phyloP scores from a whole-genome alignment of 1,284 basidiomycete genomes.

The Pterulicium gracile region DNA sequence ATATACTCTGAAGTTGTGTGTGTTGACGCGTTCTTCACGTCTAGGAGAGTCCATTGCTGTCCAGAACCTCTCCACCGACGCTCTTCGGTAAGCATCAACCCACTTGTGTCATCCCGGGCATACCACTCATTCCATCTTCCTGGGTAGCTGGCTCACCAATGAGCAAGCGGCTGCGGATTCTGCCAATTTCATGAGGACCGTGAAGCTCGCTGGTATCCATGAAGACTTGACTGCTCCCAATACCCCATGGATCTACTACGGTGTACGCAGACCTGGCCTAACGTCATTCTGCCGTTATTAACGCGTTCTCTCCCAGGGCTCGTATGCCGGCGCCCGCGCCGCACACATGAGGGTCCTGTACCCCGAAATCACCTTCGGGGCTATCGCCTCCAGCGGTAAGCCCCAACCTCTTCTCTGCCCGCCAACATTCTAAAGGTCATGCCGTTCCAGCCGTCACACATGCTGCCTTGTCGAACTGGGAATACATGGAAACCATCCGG shows the following conservation, averaged over 20 bases:
- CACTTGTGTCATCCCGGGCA: not conserved
- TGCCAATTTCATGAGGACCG: slow-evolving; percentile 79
- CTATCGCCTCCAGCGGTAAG: slow-evolving; percentile 82
- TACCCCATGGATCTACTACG: slow-evolving; percentile 92
- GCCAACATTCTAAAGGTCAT: not conserved
- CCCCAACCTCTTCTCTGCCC: slow-evolving; percentile 10
- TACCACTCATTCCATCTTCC: slow-evolving; percentile 4
- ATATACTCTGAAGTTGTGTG: not conserved
- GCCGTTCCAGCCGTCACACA: slow-evolving; percentile 51
- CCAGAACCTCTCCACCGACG: slow-evolving; percentile 69
- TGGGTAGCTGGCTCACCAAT: slow-evolving; percentile 75
- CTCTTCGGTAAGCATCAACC: slow-evolving; percentile 39
- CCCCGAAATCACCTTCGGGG: slow-evolving; percentile 83
- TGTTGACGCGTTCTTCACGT: slow-evolving; percentile 11
- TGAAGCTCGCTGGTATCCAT: slow-evolving; percentile 65
- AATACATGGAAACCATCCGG: slow-evolving; percentile 84
- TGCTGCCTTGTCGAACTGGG: slow-evolving; percentile 64
- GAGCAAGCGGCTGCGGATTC: slow-evolving; percentile 88
- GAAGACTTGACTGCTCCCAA: slow-evolving; percentile 57
- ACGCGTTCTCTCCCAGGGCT: slow-evolving; percentile 37
- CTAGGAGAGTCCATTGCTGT: slow-evolving; percentile 78
- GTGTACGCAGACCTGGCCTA: slow-evolving; percentile 32
- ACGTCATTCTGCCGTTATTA: not conserved
- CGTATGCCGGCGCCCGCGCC: slow-evolving; percentile 88
- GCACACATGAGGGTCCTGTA: slow-evolving; percentile 88